Base-by-base conservation (phyloP, 306 rosid species). In the Gillenia trifoliata region DNA sequence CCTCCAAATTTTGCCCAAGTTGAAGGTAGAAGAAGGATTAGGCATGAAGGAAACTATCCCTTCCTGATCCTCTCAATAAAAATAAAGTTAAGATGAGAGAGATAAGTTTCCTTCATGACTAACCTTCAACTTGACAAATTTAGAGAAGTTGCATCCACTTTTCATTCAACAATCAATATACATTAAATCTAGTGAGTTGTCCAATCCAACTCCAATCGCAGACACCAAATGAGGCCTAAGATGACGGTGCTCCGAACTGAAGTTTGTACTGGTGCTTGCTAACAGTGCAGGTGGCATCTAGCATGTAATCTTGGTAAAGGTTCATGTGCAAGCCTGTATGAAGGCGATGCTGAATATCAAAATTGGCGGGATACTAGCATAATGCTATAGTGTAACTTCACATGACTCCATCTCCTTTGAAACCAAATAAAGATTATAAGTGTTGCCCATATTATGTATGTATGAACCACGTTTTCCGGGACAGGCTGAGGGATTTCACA, bases 401-500 rank as follows among this genome's bases (percentile, higher is more conserved):
- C 60, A 20, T 70, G 47, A 30, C 61, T 22, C n/a, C 62, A 19
- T 49, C 30, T 43, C 15, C 9, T 0, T 52, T n/a, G 59, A 6
- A 52, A n/a, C 59, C 25, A 52, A 11, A 6, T 11, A 33, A 50
- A 11, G 29, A 11, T n/a, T 52, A 1, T 12, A n/a, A n/a, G 47
- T 70, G 17, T 54, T 29, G 13, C 43, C 5, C 52, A 6, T 2
- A 1, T 8, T 50, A 63, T 50, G 11, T 17, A 6, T 49, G 30
- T 30, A 5, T 70, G 30, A 25, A 52, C 74, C 50, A 31, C 13
- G 50, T 30, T 52, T 31, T 70, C 74, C 61, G n/a, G n/a, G 12
- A 70, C 63, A 70, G 74, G 63, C 50, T 70, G 74, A 70, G n/a
- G 45, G 73, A 69, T 50, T 69, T 69, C 62, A 50, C 73, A 69